Evolutionary conservation across 2,329 filamentous ascomycete species (phyloP).

Genomic region (Ceratocystis smalleyi): DNA sequence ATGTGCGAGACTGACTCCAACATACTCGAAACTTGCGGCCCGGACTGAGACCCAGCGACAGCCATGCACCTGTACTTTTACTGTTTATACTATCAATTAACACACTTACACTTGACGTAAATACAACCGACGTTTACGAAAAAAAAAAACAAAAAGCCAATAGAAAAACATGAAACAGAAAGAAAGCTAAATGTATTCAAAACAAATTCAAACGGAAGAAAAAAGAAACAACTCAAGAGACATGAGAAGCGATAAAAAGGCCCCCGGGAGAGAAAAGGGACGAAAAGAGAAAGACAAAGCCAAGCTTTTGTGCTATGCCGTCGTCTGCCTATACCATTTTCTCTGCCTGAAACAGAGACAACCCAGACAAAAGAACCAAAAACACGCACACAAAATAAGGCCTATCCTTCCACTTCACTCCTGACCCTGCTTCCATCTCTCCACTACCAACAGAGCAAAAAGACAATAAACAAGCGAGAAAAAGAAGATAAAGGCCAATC

Average conservation of each 20-base stretch:
- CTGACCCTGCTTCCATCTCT: neutral
- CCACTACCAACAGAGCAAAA: neutral
- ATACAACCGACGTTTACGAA: conserved; percentile 1
- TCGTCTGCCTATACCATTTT: neutral
- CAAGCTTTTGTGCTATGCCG: neutral
- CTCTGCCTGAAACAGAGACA: neutral
- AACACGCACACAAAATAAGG: too few relatives aligned
- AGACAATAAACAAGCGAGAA: neutral
- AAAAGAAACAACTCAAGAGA: neutral
- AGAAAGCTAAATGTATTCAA: conserved; percentile 10
- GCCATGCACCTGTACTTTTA: neutral
- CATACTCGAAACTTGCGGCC: neutral
- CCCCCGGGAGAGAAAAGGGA: neutral
- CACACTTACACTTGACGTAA: neutral
- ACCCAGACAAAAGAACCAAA: too few relatives aligned
- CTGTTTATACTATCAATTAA: neutral
- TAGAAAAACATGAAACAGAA: neutral
- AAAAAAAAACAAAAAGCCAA: conserved; percentile 3
- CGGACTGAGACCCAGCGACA: neutral
- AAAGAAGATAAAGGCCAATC: neutral
- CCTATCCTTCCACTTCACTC: too few relatives aligned
- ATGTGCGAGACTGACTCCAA: neutral
- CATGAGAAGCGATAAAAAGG: neutral
- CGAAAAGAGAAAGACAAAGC: neutral
- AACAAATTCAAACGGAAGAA: neutral